Conservation (phyloP, 768 basidiomycete species). For the Tylopilus sp. region DNA sequence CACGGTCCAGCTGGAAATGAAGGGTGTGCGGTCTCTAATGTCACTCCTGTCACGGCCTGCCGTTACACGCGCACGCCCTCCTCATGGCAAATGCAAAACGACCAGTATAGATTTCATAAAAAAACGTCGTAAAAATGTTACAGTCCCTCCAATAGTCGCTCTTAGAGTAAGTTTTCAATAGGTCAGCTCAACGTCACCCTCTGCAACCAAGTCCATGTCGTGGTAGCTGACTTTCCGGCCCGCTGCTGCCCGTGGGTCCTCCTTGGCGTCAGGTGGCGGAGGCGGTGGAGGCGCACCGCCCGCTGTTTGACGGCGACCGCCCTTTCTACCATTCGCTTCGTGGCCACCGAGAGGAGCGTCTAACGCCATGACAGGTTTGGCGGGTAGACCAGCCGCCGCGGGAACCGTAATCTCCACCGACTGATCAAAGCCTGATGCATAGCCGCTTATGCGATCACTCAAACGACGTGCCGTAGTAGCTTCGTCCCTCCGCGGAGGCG, state of each 20-base stretch:
- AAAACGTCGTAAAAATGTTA: constrained; percentile 15
- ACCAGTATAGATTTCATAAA: constrained; percentile 30
- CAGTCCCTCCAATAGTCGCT: constrained; percentile 25
- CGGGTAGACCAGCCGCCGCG: constrained; percentile 70
- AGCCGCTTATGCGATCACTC: constrained; percentile 80
- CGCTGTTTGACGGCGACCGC: constrained; percentile 37
- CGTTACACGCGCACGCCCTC: constrained; percentile 7
- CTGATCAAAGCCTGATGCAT: constrained; percentile 49
- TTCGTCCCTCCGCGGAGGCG: constrained; percentile 54
- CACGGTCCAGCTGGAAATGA: constrained; percentile 24
- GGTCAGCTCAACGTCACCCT: constrained; percentile 64
- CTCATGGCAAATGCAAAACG: constrained; percentile 24
- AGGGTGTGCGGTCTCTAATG: constrained; percentile 14
- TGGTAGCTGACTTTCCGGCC: constrained; percentile 91
- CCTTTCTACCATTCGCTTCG: constrained; percentile 32
- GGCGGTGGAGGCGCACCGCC: constrained; percentile 62
- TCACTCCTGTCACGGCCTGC: constrained; percentile 30
- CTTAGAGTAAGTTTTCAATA: constrained; percentile 33
- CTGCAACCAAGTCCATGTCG: constrained; percentile 92
- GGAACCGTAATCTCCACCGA: constrained; percentile 46
- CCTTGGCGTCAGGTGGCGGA: constrained; percentile 84
- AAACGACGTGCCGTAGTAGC: constrained; percentile 58
- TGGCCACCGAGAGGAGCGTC: constrained; percentile 46
- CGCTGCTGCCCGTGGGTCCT: constrained; percentile 88
- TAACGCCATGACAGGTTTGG: constrained; percentile 65